Base-by-base conservation (phyloP, 768 basidiomycete genomes). In the Phylloporus arenicola region DNA sequence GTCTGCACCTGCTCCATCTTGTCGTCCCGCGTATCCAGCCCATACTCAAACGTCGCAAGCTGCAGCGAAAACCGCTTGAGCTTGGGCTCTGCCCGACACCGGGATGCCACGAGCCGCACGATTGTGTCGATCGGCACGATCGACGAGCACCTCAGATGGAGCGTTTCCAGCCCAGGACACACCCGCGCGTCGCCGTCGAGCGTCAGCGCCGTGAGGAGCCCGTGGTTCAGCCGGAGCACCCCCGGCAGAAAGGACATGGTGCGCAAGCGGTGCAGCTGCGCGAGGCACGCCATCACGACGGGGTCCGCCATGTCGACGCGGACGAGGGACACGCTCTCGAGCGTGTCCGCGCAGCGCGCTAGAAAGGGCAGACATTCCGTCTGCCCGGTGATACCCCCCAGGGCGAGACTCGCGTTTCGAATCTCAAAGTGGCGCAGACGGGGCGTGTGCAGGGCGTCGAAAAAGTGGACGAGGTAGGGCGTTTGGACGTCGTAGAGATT, bases 211-310 rank as follows among this genome's bases (percentile, higher is more conserved):
- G 51, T 29, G 34, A 67, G 33, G 40, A 67, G 60, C 13, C 61
- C 63, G 13, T 69, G 65, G 34, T 69, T 67, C 34, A 67, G 62
- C n/a, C 65, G 52, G 5, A 69, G 54, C n/a, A 60, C 40, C 12
- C 67, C 60, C 4, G 65, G 65, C 2, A 68, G 48, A 31, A 56
- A 58, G 11, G 48, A 34, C 41, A 68, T 10, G 34, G 43, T 47
- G 51, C 50, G 59, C 3, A 66, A 19, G 5, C 31, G 55, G 25
- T 27, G 48, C 11, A 67, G 55, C 7, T 55, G 64, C 1, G 39
- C 43, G 19, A 66, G 51, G 27, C 64, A 66, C 6, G 54, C 41
- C 16, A 67, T 1, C 3, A 68, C 22, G 4, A 43, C 40, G 2
- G 34, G 12, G 27, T 67, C 67, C 0, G 55, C 16, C 2, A 67